phyloP scores from a whole-genome alignment of 2,329 filamentous ascomycete species.

The Fusarium coffeatum region DNA sequence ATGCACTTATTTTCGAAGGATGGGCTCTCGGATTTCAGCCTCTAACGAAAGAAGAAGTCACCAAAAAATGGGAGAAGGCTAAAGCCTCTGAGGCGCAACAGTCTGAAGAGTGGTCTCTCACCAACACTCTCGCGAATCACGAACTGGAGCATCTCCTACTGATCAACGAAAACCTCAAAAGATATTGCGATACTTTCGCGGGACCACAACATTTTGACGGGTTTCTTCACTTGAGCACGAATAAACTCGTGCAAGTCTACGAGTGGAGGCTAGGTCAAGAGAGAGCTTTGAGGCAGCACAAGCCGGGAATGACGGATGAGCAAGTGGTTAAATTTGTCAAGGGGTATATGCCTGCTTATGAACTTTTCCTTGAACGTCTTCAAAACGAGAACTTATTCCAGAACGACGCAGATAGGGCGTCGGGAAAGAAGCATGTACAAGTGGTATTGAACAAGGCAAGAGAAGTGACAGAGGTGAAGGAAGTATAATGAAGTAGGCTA shows the following conservation, averaged over 20 bases:
- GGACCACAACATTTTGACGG: conserved; percentile 39
- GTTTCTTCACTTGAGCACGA: conserved; percentile 41
- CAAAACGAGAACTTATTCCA: conserved; percentile 35
- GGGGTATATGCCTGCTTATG: conserved; percentile 46
- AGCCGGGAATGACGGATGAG: conserved; percentile 43
- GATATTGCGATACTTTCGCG: conserved; percentile 33
- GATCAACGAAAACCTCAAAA: conserved; percentile 42
- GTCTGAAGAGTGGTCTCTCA: conserved; percentile 10
- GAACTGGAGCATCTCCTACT: conserved; percentile 29
- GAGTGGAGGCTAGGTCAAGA: conserved; percentile 42
- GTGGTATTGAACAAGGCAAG: conserved; percentile 17
- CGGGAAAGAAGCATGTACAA: conserved; percentile 27
- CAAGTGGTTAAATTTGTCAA: conserved; percentile 40
- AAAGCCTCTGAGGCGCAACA: neutral
- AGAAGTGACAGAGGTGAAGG: conserved; percentile 24
- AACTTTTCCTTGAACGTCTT: conserved; percentile 38
- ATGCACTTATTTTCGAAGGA: conserved; percentile 44
- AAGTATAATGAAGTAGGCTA: conserved; percentile 7
- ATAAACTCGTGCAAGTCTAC: conserved; percentile 39
- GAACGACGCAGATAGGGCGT: neutral
- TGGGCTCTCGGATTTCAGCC: conserved; percentile 43
- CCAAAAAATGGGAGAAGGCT: conserved; percentile 35
- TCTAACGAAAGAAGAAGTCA: conserved; percentile 19
- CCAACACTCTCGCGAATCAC: conserved; percentile 35
- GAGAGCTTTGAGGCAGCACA: conserved; percentile 31